These are phyloP conservation scores for Entonaema liquescens DNA, from an alignment of 495 filamentous ascomycete genomes.

Conservation along the genomic window DNA sequence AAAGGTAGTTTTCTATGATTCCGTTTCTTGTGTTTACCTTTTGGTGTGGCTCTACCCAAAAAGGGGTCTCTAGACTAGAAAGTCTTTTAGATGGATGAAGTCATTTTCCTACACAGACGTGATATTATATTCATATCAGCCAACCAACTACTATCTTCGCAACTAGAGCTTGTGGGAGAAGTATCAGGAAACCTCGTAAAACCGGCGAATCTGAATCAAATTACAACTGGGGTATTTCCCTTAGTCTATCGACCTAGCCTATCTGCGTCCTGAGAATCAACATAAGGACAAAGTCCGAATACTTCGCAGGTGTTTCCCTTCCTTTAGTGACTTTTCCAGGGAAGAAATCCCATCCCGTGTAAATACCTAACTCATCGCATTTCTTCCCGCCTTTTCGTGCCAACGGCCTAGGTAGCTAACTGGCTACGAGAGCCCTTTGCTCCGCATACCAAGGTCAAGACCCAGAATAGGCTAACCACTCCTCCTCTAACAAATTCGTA, in stretches of 20 bases:
- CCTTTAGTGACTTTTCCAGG: not conserved
- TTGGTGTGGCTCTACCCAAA: not conserved
- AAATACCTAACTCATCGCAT: too few species aligned
- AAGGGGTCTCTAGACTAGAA: too few species aligned
- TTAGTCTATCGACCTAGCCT: not conserved
- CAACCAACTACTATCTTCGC: not conserved
- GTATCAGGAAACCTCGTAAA: not conserved
- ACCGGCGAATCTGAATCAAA: not conserved
- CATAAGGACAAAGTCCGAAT: not conserved
- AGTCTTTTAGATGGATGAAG: too few species aligned
- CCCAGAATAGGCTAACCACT: not conserved
- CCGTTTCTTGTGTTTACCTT: constrained; percentile 15
- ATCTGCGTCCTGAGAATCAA: not conserved
- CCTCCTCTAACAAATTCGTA: not conserved
- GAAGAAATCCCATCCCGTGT: too few species aligned
- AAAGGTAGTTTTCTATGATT: constrained; percentile 13
- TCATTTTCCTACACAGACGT: too few species aligned
- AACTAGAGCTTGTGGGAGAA: not conserved
- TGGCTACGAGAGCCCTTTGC: not conserved
- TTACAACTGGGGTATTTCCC: not conserved
- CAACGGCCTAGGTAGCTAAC: not conserved
- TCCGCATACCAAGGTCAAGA: not conserved
- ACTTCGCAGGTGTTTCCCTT: not conserved
- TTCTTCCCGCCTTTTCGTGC: not conserved
- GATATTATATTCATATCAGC: not conserved